These are phyloP conservation scores for Metarhizium anisopliae DNA, from an alignment of 2,329 filamentous ascomycete species.

Conservation along the genomic window DNA sequence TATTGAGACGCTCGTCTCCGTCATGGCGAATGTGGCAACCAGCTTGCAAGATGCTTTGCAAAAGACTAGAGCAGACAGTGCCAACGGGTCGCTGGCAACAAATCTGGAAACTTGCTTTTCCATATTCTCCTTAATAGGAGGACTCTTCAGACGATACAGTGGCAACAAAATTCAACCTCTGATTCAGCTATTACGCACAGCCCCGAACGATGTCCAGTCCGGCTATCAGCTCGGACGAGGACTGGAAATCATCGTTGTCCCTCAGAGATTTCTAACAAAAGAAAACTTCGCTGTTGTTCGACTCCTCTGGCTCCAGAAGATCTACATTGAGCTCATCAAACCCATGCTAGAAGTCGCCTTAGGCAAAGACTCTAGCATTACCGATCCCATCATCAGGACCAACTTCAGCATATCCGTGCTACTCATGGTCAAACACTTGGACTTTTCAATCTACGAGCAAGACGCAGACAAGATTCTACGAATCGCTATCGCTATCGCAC, in stretches of 20 bases:
- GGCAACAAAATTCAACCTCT: slow-evolving; percentile 24
- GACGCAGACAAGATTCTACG: slow-evolving; percentile 39
- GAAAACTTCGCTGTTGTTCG: slow-evolving; percentile 34
- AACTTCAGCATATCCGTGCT: slow-evolving; percentile 40
- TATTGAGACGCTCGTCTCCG: slow-evolving; percentile 20
- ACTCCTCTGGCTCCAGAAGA: slow-evolving; percentile 39
- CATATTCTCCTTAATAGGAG: slow-evolving; percentile 26
- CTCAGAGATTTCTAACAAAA: slow-evolving; percentile 28
- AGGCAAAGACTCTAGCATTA: slow-evolving; percentile 17
- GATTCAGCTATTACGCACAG: slow-evolving; percentile 25
- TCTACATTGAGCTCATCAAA: slow-evolving; percentile 36
- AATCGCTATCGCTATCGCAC: slow-evolving; percentile 38
- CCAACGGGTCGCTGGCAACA: background rate
- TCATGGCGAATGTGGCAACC: slow-evolving; percentile 19
- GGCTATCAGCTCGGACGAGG: slow-evolving; percentile 32
- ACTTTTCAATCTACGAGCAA: slow-evolving; percentile 41
- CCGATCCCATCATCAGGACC: slow-evolving; percentile 19
- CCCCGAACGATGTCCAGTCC: slow-evolving; percentile 21
- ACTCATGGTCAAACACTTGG: slow-evolving; percentile 39
- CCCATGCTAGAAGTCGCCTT: slow-evolving; percentile 35
- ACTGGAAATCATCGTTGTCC: slow-evolving; percentile 32
- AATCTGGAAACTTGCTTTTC: slow-evolving; percentile 12
- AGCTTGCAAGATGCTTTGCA: slow-evolving; percentile 13
- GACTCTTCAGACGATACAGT: slow-evolving; percentile 28
- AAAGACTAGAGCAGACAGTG: background rate